phyloP scores from a whole-genome alignment of 2,329 filamentous ascomycete genomes.

The Calonectria leucothoes region DNA sequence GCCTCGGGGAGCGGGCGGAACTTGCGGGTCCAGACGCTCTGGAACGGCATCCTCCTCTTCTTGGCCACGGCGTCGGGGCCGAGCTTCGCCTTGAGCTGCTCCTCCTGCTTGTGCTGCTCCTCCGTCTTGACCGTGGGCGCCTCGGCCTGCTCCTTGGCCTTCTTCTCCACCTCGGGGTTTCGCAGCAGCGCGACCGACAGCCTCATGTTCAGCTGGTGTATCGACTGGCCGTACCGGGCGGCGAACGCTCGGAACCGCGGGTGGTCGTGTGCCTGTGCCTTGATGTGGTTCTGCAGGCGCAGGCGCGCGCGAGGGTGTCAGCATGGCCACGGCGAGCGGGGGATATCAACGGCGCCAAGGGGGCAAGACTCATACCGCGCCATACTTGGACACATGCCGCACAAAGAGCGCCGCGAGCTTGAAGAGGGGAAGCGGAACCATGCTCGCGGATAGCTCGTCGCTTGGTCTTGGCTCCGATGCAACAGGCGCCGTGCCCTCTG shows the following conservation, averaged over 20 bases:
- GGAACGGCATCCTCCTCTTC: slow-evolving; percentile 47
- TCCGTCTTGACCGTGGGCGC: slow-evolving; percentile 74
- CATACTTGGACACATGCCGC: slow-evolving; percentile 76
- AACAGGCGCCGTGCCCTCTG: slow-evolving; percentile 13
- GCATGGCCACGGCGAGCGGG: not conserved
- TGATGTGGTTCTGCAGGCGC: slow-evolving; percentile 74
- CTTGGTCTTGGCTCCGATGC: slow-evolving; percentile 34
- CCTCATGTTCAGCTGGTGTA: slow-evolving; percentile 76
- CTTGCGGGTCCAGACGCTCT: slow-evolving; percentile 71
- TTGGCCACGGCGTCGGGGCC: slow-evolving; percentile 36
- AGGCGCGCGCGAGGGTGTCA: slow-evolving; percentile 22
- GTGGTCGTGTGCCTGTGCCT: slow-evolving; percentile 74
- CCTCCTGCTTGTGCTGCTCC: slow-evolving; percentile 68
- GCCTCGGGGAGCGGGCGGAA: slow-evolving; percentile 72
- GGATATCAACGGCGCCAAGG: not conserved
- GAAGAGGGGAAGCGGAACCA: slow-evolving; percentile 76
- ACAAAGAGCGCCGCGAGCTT: slow-evolving; percentile 74
- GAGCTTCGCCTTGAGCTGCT: slow-evolving; percentile 55
- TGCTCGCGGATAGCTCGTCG: slow-evolving; percentile 43
- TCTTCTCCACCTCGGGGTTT: slow-evolving; percentile 67
- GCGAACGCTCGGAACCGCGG: slow-evolving; percentile 70
- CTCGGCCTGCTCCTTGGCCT: slow-evolving; percentile 71
- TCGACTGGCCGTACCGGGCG: slow-evolving; percentile 70
- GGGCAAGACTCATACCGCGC: slow-evolving; percentile 63
- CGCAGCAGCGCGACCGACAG: slow-evolving; percentile 69